phyloP scores from a whole-genome alignment of 331 rosid genomes.

The Acacia pycnantha region DNA sequence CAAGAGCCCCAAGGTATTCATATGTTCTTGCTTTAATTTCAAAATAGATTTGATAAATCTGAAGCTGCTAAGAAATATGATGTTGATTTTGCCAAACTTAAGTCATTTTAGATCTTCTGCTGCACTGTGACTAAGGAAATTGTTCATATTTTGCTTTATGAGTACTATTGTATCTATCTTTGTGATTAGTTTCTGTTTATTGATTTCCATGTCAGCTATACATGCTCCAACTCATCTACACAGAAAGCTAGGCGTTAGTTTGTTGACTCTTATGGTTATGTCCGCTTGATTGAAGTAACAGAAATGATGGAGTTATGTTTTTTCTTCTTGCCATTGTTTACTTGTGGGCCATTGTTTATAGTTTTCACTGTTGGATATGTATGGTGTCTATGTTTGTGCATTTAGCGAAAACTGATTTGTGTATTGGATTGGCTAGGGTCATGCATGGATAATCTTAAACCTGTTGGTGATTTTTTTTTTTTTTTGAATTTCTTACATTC shows the following conservation, averaged over 20 bases:
- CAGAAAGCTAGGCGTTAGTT: not conserved
- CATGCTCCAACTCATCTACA: not conserved
- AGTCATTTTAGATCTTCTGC: slow-evolving; percentile 17
- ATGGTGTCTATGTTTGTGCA: too few species aligned
- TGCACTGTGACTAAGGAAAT: slow-evolving; percentile 4
- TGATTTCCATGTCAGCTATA: not conserved
- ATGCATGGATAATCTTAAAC: not conserved
- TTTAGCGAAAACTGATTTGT: too few species aligned
- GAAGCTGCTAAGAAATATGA: slow-evolving; percentile 2
- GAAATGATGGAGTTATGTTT: not conserved
- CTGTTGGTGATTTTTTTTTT: too few species aligned
- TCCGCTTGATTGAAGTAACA: not conserved
- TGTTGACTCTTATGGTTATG: slow-evolving; percentile 1
- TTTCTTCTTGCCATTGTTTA: not conserved
- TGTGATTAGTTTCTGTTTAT: not conserved
- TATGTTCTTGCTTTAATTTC: slow-evolving; percentile 50
- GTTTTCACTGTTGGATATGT: too few species aligned
- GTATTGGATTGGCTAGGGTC: not conserved
- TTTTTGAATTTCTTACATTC: not conserved
- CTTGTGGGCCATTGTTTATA: too few species aligned
- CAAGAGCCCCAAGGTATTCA: too few species aligned
- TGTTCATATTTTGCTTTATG: slow-evolving; percentile 38
- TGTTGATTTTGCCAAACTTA: not conserved
- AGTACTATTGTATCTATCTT: not conserved
- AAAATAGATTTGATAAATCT: slow-evolving; percentile 39